Conservation (phyloP, 345 rosid genomes). For the Luvunga scandens region DNA sequence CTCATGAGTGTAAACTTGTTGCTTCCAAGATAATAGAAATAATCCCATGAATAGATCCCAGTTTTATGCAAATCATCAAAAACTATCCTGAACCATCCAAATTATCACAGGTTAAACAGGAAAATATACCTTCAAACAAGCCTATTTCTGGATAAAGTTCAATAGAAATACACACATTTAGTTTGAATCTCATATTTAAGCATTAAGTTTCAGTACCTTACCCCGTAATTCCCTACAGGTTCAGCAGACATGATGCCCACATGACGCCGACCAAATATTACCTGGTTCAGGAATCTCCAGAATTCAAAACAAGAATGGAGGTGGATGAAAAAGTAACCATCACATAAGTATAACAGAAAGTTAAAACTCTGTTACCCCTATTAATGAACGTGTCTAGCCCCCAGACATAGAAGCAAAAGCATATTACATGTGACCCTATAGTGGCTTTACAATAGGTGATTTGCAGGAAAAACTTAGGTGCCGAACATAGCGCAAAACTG, state of each 20-base stretch:
- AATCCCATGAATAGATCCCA: slow-evolving; percentile 94
- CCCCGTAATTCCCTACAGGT: slow-evolving; percentile 95
- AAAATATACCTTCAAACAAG: neutral
- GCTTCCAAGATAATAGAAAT: slow-evolving; percentile 72
- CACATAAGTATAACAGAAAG: neutral
- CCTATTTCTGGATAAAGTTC: neutral
- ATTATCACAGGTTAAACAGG: neutral
- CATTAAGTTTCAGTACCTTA: slow-evolving; percentile 51
- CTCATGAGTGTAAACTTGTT: slow-evolving; percentile 83
- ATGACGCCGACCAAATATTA: slow-evolving; percentile 79
- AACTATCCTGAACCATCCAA: slow-evolving; percentile 50
- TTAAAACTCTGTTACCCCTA: neutral
- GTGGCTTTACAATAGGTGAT: neutral
- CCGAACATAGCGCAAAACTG: neutral
- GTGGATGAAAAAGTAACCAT: neutral
- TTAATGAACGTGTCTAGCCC: neutral
- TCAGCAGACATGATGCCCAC: slow-evolving; percentile 96
- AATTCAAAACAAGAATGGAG: neutral
- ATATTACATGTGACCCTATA: neutral
- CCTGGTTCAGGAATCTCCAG: slow-evolving; percentile 40
- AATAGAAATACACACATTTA: neutral
- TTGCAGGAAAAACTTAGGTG: neutral
- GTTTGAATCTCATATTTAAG: neutral
- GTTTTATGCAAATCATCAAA: slow-evolving; percentile 96
- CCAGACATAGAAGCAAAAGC: neutral